Conservation (phyloP, 2,329 filamentous ascomycete species). For the Paraconiothyrium sp. region DNA sequence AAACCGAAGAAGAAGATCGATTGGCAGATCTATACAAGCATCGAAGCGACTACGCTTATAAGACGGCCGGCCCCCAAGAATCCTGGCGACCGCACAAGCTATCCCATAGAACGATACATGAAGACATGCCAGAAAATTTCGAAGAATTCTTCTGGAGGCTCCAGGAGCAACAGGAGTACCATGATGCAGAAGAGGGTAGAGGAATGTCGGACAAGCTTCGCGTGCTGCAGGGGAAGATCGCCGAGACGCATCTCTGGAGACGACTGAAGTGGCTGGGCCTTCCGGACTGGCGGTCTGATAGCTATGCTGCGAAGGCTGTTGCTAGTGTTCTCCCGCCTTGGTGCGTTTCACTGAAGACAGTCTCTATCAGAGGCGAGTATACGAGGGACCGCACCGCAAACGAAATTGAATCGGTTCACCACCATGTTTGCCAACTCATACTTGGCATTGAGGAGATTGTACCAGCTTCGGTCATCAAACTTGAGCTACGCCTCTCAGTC, state of each 20-base stretch:
- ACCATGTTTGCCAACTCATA: slow-evolving; percentile 28
- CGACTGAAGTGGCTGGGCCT: slow-evolving; percentile 34
- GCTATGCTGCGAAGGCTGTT: slow-evolving; percentile 10
- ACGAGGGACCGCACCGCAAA: slow-evolving; percentile 10
- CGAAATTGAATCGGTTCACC: slow-evolving; percentile 15
- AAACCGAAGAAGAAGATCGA: background rate
- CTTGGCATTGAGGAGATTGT: slow-evolving; percentile 11
- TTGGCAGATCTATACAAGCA: background rate
- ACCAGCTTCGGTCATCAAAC: slow-evolving; percentile 21
- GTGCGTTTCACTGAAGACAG: slow-evolving; percentile 26
- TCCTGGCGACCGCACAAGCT: background rate
- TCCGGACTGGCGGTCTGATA: slow-evolving; percentile 21
- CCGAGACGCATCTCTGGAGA: slow-evolving; percentile 7
- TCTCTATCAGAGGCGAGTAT: slow-evolving; percentile 33
- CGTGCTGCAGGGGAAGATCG: background rate
- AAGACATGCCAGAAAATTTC: background rate
- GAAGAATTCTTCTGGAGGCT: slow-evolving; percentile 12
- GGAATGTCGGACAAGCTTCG: background rate
- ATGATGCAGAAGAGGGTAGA: background rate
- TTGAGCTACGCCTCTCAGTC: slow-evolving; percentile 34
- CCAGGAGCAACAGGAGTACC: background rate
- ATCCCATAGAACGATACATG: background rate
- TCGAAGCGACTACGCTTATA: background rate
- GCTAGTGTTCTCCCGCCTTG: background rate
- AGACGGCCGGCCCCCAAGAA: background rate